A percentile compares a stretch with the other conserved stretches of the same genome.
phyloP scores from a whole-genome alignment of 1,284 basidiomycete species.

The Rhodotorula glutinis region DNA sequence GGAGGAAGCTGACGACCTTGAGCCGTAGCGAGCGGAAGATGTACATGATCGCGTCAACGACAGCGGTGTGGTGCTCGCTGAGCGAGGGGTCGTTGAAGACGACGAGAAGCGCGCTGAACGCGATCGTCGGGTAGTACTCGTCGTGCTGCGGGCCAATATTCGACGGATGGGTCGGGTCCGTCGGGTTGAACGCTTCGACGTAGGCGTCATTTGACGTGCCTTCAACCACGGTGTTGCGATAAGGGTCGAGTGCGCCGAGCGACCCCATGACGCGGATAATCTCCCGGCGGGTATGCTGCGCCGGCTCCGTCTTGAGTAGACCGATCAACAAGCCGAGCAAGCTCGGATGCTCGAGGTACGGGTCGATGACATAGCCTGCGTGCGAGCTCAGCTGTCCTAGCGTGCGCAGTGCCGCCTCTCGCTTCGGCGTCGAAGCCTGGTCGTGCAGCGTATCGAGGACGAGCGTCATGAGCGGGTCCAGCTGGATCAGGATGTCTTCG shows the following conservation, averaged over 20 bases:
- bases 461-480: conserved; percentile 83
- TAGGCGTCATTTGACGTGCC: conserved; percentile 40
- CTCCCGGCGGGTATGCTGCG: conserved; percentile 69
- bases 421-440: conserved; percentile 70
- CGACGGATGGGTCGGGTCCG: conserved; percentile 58
- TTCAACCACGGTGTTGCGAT: conserved; percentile 70
- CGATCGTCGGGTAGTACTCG: conserved; percentile 97
- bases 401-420: conserved; percentile 90
- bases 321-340: conserved; percentile 82
- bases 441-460: conserved; percentile 86
- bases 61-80: conserved; percentile 75
- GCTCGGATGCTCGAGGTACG: conserved; percentile 85
- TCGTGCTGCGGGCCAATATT: conserved; percentile 59
- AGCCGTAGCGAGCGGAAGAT: conserved; percentile 98
- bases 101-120: conserved; percentile 81
- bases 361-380: conserved; percentile 89
- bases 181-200: conserved; percentile 50
- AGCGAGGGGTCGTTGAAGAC: conserved; percentile 87
- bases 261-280: conserved; percentile 91
- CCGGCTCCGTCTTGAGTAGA: conserved; percentile 79
- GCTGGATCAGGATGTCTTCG: conserved; percentile 79
- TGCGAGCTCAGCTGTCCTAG: conserved; percentile 94
- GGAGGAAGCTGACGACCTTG: conserved; percentile 92
- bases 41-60: conserved; percentile 98
- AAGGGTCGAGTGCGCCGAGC: conserved; percentile 95